Conservation (phyloP, 2,329 filamentous ascomycete genomes). For the Calonectria pteridis region DNA sequence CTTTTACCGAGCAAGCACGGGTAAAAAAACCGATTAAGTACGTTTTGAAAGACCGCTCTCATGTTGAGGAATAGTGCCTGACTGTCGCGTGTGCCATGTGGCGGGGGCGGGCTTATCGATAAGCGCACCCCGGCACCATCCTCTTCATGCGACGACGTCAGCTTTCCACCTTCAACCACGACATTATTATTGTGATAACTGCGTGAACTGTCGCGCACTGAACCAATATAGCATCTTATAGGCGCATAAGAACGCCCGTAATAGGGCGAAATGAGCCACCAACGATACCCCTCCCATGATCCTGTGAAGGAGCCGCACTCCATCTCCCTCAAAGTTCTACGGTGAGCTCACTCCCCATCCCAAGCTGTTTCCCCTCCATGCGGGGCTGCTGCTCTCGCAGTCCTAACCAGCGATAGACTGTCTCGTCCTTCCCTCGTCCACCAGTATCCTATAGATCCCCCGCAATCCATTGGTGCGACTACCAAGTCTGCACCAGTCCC, state of each 20-base stretch:
- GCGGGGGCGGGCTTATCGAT: constrained; percentile 14
- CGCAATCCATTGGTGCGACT: constrained; percentile 57
- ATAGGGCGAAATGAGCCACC: constrained; percentile 64
- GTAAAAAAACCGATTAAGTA: background rate
- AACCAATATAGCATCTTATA: background rate
- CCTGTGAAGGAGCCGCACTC: constrained; percentile 80
- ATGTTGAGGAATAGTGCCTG: background rate
- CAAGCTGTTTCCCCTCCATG: constrained; percentile 77
- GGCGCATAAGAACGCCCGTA: background rate
- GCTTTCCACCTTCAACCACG: constrained; percentile 5
- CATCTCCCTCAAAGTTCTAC: constrained; percentile 67
- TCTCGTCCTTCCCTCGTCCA: constrained; percentile 83
- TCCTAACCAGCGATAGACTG: constrained; percentile 65
- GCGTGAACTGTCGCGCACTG: background rate
- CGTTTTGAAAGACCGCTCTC: background rate
- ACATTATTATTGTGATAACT: background rate
- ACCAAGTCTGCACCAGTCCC: constrained; percentile 58
- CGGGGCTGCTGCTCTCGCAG: background rate
- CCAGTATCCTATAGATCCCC: constrained; percentile 73
- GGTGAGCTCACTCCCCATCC: constrained; percentile 46
- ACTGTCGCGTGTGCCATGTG: background rate
- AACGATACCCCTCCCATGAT: constrained; percentile 69
- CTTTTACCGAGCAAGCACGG: background rate
- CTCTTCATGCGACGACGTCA: constrained; percentile 9
- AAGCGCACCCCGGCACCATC: background rate